Evolutionary conservation across 1,139 yeast species (phyloP).

Genomic region (Geotrichum candidum): DNA sequence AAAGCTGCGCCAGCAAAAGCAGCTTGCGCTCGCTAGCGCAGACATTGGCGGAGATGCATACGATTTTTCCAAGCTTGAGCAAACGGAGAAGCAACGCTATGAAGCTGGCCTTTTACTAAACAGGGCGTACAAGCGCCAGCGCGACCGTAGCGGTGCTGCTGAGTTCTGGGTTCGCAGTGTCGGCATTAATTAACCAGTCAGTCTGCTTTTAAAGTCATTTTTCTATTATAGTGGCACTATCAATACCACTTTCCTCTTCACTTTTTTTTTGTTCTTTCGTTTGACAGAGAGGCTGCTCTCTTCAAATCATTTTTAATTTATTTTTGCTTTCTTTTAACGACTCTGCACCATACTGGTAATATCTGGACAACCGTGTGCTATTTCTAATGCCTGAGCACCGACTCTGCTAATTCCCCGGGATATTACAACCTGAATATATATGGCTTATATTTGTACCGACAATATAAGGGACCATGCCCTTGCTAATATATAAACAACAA

Average conservation of each 20-base stretch:
- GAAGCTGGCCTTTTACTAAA: constrained; percentile 28
- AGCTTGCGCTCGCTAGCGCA: background rate
- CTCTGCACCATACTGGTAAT: background rate
- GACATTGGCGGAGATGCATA: background rate
- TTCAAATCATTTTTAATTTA: background rate
- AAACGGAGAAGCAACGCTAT: constrained; percentile 25
- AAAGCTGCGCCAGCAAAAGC: background rate
- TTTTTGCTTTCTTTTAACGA: background rate
- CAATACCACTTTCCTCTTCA: background rate
- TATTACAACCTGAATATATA: no score
- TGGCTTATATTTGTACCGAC: no score
- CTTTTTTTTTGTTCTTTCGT: background rate
- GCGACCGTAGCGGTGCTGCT: constrained; percentile 23
- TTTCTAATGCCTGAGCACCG: background rate
- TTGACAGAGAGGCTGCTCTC: background rate
- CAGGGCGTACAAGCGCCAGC: constrained; percentile 25
- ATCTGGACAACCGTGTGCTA: background rate
- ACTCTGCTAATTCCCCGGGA: no score
- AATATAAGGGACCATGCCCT: no score
- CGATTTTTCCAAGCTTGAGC: constrained; percentile 19
- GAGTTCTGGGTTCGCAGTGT: constrained; percentile 28
- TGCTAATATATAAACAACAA: no score
- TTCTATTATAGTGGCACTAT: background rate
- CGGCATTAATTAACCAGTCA: background rate
- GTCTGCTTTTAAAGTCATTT: background rate